Conservation (phyloP, 352 stramenopile species). For the Globisporangium echinulatum region DNA sequence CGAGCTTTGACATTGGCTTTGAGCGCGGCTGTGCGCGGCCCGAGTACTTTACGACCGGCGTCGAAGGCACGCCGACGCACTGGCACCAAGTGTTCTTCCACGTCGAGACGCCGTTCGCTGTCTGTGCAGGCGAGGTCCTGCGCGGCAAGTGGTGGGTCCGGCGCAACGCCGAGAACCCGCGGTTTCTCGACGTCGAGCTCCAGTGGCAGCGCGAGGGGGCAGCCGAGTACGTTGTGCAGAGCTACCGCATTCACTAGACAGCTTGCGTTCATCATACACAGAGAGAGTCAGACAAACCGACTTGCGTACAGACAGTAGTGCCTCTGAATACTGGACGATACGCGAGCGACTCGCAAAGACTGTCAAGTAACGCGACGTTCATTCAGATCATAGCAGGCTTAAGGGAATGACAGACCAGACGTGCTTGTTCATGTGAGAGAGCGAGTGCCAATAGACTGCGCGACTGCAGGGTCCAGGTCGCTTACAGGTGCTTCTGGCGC, state of each 20-base stretch:
- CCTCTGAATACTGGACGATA: not conserved
- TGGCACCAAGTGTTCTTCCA: conserved; percentile 99
- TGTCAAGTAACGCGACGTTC: not conserved
- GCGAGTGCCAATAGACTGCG: not conserved
- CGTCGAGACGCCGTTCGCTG: conserved; percentile 71
- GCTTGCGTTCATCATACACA: no score
- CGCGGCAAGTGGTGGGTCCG: conserved; percentile 82
- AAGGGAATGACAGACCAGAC: no score
- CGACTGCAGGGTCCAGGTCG: no score
- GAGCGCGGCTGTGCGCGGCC: conserved; percentile 88
- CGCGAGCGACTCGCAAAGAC: not conserved
- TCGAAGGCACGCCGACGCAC: conserved; percentile 91
- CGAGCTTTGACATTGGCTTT: conserved; percentile 98
- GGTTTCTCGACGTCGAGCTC: conserved; percentile 90
- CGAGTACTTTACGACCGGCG: conserved; percentile 93
- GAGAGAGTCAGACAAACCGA: conserved; percentile 1
- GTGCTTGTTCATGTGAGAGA: not conserved
- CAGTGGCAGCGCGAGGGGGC: conserved; percentile 56
- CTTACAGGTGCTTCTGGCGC: conserved; percentile 42
- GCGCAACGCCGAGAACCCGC: conserved; percentile 90
- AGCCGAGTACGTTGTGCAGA: conserved; percentile 36
- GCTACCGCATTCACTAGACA: conserved; percentile 72
- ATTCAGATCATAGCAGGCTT: not conserved
- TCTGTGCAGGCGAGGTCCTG: conserved; percentile 72
- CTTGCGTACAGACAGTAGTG: not conserved